Conservation (phyloP, 345 rosid species). For the Eucalyptus dawsonii region DNA sequence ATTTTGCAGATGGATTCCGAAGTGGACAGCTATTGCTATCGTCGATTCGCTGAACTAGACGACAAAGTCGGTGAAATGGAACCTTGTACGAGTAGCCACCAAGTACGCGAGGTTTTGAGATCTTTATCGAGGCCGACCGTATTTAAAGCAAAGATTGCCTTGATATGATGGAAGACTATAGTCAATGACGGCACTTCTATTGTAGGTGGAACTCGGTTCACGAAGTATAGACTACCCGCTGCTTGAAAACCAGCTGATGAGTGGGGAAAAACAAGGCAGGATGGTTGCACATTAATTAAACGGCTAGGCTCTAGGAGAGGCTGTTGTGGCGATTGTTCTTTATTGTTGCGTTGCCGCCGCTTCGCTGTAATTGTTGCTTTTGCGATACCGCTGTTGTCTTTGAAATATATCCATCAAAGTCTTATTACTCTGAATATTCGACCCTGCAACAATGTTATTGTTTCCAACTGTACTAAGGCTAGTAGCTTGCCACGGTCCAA, state of each 20-base stretch:
- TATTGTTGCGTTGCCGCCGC: neutral
- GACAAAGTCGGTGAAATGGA: slow-evolving; percentile 19
- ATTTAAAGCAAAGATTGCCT: slow-evolving; percentile 18
- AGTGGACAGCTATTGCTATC: slow-evolving; percentile 5
- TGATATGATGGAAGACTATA: slow-evolving; percentile 24
- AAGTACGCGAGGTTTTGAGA: slow-evolving; percentile 9
- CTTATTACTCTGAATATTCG: slow-evolving; percentile 15
- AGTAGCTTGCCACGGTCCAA: slow-evolving; percentile 37
- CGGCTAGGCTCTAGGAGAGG: slow-evolving; percentile 20
- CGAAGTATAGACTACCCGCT: slow-evolving; percentile 18
- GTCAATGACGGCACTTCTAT: slow-evolving; percentile 14
- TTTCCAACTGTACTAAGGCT: slow-evolving; percentile 8
- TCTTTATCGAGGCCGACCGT: slow-evolving; percentile 18
- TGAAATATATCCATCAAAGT: slow-evolving; percentile 25
- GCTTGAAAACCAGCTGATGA: slow-evolving; percentile 23
- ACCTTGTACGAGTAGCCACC: slow-evolving; percentile 15
- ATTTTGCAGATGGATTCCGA: slow-evolving; percentile 6
- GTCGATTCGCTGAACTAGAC: slow-evolving; percentile 21
- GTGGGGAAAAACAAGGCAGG: slow-evolving; percentile 47
- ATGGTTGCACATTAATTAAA: slow-evolving; percentile 45
- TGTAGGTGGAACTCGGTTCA: slow-evolving; percentile 21
- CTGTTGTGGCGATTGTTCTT: slow-evolving; percentile 6
- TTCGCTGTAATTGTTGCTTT: neutral
- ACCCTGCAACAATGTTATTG: slow-evolving; percentile 11
- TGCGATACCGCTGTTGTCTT: neutral